phyloP scores from a whole-genome alignment of 805 yeast species.

The Schwanniomyces vanrijiae region DNA sequence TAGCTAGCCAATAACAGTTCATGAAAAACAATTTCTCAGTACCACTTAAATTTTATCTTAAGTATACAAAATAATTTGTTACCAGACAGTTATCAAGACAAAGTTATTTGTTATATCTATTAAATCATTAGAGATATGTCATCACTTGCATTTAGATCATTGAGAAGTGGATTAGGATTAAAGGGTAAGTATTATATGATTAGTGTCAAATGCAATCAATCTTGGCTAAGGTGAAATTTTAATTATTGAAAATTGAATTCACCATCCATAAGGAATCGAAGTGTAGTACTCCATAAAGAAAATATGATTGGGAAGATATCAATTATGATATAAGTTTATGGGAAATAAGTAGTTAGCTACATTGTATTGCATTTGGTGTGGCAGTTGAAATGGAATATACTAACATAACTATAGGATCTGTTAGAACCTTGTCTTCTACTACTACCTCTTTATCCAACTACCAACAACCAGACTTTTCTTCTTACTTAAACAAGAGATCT shows the following conservation, averaged over 20 bases:
- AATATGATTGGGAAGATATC: neutral
- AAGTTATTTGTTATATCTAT: slow-evolving; percentile 1
- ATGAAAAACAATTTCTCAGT: slow-evolving; percentile 2
- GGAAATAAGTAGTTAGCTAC: neutral
- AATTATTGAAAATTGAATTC: neutral
- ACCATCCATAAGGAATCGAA: neutral
- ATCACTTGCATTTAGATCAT: slow-evolving; percentile 46
- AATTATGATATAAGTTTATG: neutral
- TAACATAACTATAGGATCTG: slow-evolving; percentile 25
- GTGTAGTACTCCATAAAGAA: neutral
- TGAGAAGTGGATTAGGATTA: slow-evolving; percentile 41
- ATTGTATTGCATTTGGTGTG: neutral
- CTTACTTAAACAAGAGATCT: slow-evolving; percentile 69
- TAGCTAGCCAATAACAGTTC: neutral
- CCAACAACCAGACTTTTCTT: slow-evolving; percentile 88
- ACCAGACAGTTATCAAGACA: slow-evolving; percentile 1
- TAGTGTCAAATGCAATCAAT: neutral
- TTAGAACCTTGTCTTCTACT: slow-evolving; percentile 54
- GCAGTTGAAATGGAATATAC: slow-evolving; percentile 7
- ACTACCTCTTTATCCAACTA: slow-evolving; percentile 67
- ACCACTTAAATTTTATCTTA: neutral
- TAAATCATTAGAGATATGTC: slow-evolving; percentile 21
- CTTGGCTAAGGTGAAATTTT: neutral
- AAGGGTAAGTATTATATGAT: slow-evolving; percentile 32
- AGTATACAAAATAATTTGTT: neutral